Base-by-base conservation (phyloP, 352 stramenopile species). In the Phytophthora litchii region DNA sequence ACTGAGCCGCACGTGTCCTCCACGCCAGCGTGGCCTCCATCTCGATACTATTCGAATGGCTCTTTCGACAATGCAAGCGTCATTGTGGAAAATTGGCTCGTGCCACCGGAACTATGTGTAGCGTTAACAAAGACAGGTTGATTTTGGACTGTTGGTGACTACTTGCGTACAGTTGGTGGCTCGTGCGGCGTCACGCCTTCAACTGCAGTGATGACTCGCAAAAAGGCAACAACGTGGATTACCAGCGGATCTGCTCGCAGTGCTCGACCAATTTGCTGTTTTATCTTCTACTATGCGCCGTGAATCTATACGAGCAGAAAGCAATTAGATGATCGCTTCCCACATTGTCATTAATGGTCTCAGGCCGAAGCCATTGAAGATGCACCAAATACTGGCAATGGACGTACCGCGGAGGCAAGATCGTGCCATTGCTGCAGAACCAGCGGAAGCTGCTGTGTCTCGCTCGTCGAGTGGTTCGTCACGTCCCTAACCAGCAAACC, bases 391-490 rank as follows among this genome's bases (percentile, higher is more conserved):
- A 5, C 23, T 27, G 23, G 23, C 3, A 27, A 27, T 27, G 5
- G 10, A 83, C 79, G 56, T 76, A 91, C 81, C 64, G 78, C 81
- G n/a, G 75, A 63, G 12, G 81, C 69, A 16, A 91, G 47, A 43
- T 76, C 70, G 14, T 47, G 63, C 81, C 81, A 91, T 31, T 89
- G 76, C 44, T 72, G 53, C 41, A 91, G 41, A 16, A 83, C 77
- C 11, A 73, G 48, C 0, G 76, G 72, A 0, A 91, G 59, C 44
- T 86, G 76, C 35, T 75, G 66, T 44, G 63, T 66, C 56, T 83
- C 77, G 23, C 73, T 74, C 1, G 74, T 86, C 27, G 65, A 75
- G 56, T 80, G 67, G 67, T 76, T 78, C 11, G 78, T 68, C 21
- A 89, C 77, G 36, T 89, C 64, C 80, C 80, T 90, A 37, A 48